phyloP scores from a whole-genome alignment of 306 rosid species.

The Acmispon strigosus region DNA sequence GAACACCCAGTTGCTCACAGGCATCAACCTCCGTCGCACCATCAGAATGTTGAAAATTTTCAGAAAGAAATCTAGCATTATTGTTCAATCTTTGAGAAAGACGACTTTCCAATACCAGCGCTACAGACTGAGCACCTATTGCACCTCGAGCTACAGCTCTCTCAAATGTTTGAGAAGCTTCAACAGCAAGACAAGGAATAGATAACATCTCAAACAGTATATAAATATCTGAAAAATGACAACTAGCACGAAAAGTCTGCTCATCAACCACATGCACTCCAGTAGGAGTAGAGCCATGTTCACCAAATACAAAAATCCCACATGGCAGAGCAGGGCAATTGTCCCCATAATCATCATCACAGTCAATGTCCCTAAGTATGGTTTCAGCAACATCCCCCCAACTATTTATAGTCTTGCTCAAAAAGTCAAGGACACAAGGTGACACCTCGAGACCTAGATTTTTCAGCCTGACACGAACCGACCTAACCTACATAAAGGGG shows the following conservation, averaged over 20 bases:
- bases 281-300: conserved; percentile 47
- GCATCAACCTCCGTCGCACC: conserved; percentile 53
- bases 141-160: conserved; percentile 95
- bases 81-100: conserved; percentile 65
- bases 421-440: conserved; percentile 83
- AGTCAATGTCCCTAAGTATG: conserved; percentile 83
- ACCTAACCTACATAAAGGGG: conserved; percentile 63
- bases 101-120: conserved; percentile 85
- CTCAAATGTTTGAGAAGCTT: conserved; percentile 96
- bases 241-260: conserved; percentile 55
- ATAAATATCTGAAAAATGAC: conserved; percentile 80
- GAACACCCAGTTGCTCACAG: conserved; percentile 65
- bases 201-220: conserved; percentile 89
- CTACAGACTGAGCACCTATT: conserved; percentile 74
- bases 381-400: conserved; percentile 99
- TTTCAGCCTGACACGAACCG: conserved; percentile 82
- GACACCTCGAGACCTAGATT: conserved; percentile 77
- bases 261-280: conserved; percentile 63
- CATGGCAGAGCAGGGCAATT: conserved; percentile 48
- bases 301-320: conserved; percentile 75
- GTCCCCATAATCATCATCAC: conserved; percentile 80
- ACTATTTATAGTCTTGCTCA: conserved; percentile 88
- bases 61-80: conserved; percentile 41
- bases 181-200: conserved; percentile 91
- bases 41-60: conserved; percentile 59